Evolutionary conservation across 225 moss, liverwort and hornwort species (phyloP).

Genomic region (Bryoerythrophyllum caledonicum): DNA sequence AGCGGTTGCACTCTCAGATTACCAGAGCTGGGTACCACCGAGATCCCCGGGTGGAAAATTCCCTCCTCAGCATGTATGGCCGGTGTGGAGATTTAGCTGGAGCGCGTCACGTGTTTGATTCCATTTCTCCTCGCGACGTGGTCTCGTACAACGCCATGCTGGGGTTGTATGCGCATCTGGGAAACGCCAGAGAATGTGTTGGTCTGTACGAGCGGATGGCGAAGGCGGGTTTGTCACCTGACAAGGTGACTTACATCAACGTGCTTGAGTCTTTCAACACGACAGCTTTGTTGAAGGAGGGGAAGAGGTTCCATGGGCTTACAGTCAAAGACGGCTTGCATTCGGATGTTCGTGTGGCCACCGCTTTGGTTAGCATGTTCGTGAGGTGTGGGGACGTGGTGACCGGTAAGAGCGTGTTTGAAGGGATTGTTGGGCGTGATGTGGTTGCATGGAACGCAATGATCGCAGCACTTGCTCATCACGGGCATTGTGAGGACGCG

Average conservation of each 20-base stretch:
- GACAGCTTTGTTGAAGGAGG: conserved; percentile 26
- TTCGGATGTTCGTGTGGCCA: conserved; percentile 44
- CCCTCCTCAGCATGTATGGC: conserved; percentile 64
- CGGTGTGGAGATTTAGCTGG: conserved; percentile 44
- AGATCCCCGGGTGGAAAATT: conserved; percentile 49
- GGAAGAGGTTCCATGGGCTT: conserved; percentile 36
- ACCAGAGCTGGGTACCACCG: conserved; percentile 31
- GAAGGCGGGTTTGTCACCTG: conserved; percentile 32
- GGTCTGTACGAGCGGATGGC: conserved; percentile 41
- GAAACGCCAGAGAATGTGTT: conserved; percentile 34
- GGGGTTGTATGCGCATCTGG: conserved; percentile 41
- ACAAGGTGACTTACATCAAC: conserved; percentile 56
- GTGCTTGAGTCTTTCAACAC: conserved; percentile 39
- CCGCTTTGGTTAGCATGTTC: conserved; percentile 52
- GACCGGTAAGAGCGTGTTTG: conserved; percentile 39
- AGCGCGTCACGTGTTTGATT: conserved; percentile 44
- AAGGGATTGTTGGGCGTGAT: conserved; percentile 30
- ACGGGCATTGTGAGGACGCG: conserved; percentile 39
- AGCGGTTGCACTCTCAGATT: conserved; percentile 44
- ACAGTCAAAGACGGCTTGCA: conserved; percentile 32
- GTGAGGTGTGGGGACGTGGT: conserved; percentile 48
- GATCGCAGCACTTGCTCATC: conserved; percentile 46
- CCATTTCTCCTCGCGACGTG: conserved; percentile 41
- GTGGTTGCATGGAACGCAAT: conserved; percentile 54
- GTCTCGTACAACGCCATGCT: conserved; percentile 53